Percentiles rank a stretch among this genome's conserved stretches.
Conservation (phyloP, 23 red algal genomes). For the Gracilaria domingensis region DNA sequence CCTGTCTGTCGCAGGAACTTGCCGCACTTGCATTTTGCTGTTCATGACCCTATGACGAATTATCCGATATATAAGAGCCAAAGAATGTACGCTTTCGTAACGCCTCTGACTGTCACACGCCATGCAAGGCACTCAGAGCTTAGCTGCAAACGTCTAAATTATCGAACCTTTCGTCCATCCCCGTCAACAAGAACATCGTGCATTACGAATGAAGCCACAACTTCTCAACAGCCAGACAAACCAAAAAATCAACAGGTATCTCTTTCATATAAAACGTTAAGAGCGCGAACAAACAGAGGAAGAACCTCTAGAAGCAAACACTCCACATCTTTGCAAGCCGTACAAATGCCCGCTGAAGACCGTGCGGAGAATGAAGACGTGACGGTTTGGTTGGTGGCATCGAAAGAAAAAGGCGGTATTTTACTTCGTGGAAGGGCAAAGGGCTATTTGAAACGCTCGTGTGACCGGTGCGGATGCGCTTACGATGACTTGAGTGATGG, state of each 20-base stretch:
- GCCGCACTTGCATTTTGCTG: no score
- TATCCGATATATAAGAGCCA: not conserved
- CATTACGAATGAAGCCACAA: not conserved
- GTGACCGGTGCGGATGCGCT: conserved; percentile 6
- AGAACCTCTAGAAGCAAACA: conserved; percentile 16
- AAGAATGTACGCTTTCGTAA: not conserved
- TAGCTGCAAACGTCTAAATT: not conserved
- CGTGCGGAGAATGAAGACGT: conserved; percentile 17
- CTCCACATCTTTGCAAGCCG: not conserved
- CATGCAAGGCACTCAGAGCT: not conserved
- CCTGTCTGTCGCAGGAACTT: not conserved
- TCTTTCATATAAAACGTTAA: not conserved
- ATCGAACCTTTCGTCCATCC: not conserved
- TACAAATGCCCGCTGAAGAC: conserved; percentile 26
- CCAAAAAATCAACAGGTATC: not conserved
- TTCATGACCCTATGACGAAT: not conserved
- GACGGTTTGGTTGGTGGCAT: conserved; percentile 25
- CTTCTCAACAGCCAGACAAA: not conserved
- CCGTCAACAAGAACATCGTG: conserved; percentile 3
- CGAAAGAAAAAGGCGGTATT: conserved; percentile 21
- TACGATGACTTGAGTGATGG: conserved; percentile 8
- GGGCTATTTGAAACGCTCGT: conserved; percentile 16
- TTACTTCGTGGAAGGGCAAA: conserved; percentile 16
- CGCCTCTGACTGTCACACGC: not conserved
- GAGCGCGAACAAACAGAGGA: conserved; percentile 27